Evolutionary conservation across 768 basidiomycete genomes (phyloP).

Genomic region (Sistotremastrum suecicum): DNA sequence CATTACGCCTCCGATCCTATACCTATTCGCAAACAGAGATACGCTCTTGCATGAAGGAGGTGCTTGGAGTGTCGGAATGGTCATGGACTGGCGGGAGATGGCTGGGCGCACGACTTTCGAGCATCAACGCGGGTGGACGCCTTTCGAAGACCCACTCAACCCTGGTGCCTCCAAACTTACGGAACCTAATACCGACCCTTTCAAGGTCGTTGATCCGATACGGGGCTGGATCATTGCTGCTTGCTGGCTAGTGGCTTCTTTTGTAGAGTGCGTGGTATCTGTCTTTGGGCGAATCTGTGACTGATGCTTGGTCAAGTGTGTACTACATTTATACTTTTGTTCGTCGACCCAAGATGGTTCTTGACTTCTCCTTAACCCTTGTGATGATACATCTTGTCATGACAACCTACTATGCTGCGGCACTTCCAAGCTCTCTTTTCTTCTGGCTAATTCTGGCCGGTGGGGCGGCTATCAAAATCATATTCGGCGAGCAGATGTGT

Average conservation of each 20-base stretch:
- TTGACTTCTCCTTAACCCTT: constrained; percentile 88
- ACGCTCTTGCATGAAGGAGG: constrained; percentile 66
- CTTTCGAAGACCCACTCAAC: constrained; percentile 45
- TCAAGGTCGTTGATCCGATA: constrained; percentile 40
- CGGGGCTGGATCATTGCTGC: constrained; percentile 85
- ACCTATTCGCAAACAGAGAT: constrained; percentile 56
- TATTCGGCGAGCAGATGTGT: constrained; percentile 83
- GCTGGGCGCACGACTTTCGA: constrained; percentile 70
- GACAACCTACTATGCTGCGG: constrained; percentile 81
- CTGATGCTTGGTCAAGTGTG: constrained; percentile 34
- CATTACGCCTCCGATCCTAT: constrained; percentile 67
- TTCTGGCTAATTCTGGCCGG: constrained; percentile 76
- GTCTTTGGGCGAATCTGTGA: neutral
- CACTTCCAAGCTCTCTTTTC: constrained; percentile 79
- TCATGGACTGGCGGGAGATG: constrained; percentile 98
- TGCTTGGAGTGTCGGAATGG: constrained; percentile 69
- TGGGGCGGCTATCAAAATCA: constrained; percentile 59
- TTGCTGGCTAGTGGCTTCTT: constrained; percentile 74
- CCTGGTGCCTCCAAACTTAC: no score
- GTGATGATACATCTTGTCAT: constrained; percentile 85
- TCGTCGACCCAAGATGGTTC: constrained; percentile 82
- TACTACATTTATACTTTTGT: constrained; percentile 79
- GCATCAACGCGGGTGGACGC: constrained; percentile 40
- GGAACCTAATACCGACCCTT: no score
- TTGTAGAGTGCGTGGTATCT: constrained; percentile 59